phyloP scores from a whole-genome alignment of 352 stramenopile genomes.

The Phytophthora cryptogea region DNA sequence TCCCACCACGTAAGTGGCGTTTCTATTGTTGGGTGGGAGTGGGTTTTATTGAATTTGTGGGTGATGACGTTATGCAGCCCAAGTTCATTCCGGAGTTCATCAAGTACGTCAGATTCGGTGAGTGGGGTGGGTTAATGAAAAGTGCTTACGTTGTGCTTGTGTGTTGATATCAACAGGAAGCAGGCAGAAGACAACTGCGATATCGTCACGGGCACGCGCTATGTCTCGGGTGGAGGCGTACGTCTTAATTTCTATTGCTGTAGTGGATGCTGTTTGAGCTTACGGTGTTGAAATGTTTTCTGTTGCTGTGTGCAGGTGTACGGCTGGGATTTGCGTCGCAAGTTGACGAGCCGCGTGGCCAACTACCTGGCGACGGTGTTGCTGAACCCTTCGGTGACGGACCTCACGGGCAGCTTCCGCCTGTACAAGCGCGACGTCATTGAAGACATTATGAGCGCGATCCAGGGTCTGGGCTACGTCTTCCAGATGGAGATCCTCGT shows the following conservation, averaged over 20 bases:
- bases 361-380: slow-evolving; percentile 98
- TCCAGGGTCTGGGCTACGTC: slow-evolving; percentile 93
- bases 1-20: slow-evolving; percentile 91
- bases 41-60: slow-evolving; percentile 1
- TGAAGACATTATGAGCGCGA: slow-evolving; percentile 93
- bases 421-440: slow-evolving; percentile 96
- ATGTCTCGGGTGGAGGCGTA: slow-evolving; percentile 93
- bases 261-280: neutral
- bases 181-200: slow-evolving; percentile 84
- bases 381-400: slow-evolving; percentile 93
- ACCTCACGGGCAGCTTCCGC: slow-evolving; percentile 98
- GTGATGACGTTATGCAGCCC: slow-evolving; percentile 51
- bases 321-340: slow-evolving; percentile 96
- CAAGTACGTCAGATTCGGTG: slow-evolving; percentile 36
- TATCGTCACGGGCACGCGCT: slow-evolving; percentile 97
- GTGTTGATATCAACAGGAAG: slow-evolving; percentile 47
- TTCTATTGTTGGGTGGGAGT: neutral
- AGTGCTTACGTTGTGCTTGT: slow-evolving; percentile 20
- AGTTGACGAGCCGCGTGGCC: slow-evolving; percentile 96
- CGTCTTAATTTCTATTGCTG: slow-evolving; percentile 21
- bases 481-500: slow-evolving; percentile 99
- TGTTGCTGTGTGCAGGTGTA: slow-evolving; percentile 68
- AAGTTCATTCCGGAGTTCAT: slow-evolving; percentile 97
- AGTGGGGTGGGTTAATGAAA: neutral
- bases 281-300: neutral